Base-by-base conservation (phyloP, 2,329 filamentous ascomycete species). In the Pseudopithomyces maydicus region DNA sequence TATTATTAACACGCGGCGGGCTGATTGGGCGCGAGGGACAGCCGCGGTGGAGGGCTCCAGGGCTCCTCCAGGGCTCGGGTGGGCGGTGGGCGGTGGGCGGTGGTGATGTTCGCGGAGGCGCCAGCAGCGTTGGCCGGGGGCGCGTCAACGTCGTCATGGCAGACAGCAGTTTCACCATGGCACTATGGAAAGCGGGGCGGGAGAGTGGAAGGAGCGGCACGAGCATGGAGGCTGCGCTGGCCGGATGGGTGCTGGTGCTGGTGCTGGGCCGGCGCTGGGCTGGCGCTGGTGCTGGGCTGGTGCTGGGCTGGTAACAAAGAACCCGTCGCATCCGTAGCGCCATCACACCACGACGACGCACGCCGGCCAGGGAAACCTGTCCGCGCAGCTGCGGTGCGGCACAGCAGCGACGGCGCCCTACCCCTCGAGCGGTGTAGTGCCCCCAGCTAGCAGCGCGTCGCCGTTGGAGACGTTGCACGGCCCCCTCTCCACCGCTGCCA, bases 71-170 rank as follows among this genome's bases (percentile, higher is more conserved):
- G 32, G 32, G 39, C 50, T 15, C 19, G 35, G 12, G 33, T 12
- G 35, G 35, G 36, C 23, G 22, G 14, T 17, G 26, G 3, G 26
- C 15, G 23, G 12, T n/a, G 15, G 33, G 17, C 29, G 5, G 38
- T 8, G 5, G 8, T 29, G 26, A 8, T 29, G 26, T 29, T 29
- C 5, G 26, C 26, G 26, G 26, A 8, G 5, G 26, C 26, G 26
- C 26, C 26, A 29, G 50, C 2, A 41, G 50, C 32, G 43, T 32
- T 32, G 47, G 29, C n/a, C n/a, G 54, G 39, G 17, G 38, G 17
- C 26, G 19, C 22, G 41, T 38, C 14, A 41, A 41, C 55, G 50
- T 46, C 51, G 51, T 54, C 55, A 54, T 57, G 45, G 45, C 29
- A n/a, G 43, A 6, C 23, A n/a, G 3, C 11, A n/a, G 39, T 49